Base-by-base conservation (phyloP, 352 stramenopile species). In the Peronosclerospora sorghi region DNA sequence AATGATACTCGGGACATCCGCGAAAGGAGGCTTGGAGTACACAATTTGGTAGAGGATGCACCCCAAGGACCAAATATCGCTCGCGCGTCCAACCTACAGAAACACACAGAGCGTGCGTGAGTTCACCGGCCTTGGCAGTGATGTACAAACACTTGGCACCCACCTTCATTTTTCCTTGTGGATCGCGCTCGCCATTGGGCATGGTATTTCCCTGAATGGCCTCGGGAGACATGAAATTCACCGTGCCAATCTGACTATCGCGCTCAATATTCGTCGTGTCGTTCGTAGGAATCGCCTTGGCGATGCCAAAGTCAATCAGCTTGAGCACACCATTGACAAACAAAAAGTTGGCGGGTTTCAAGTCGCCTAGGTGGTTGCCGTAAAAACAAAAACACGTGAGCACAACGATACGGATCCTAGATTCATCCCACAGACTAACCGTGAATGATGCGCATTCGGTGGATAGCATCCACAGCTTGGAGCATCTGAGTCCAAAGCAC, bases 401-500 rank as follows among this genome's bases (percentile, higher is more conserved):
- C n/a, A n/a, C n/a, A n/a, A n/a, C n/a, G n/a, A n/a, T n/a, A n/a
- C n/a, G n/a, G n/a, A n/a, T n/a, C n/a, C n/a, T n/a, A n/a, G n/a
- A n/a, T n/a, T n/a, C n/a, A n/a, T 18, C 19, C 15, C 35, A 9
- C 27, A 29, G 1, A 41, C 35, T 29, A 8, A 73, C 74, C 73
- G 30, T 89, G 77, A 55, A 99, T 97, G 46, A 99, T 98, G 38
- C 94, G 68, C 45, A 95, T 75, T 50, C 93, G 76, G 55, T 98
- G 95, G 51, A 98, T 98, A 15, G 86, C 94, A 45, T 98, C 76
- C 1, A 98, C 95, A 14, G 94, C 95, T 62, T 94, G 83, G 8
- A 98, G 78, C 95, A 99, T 99, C 71, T 99, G 96, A 56, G 97
- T 95, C 95, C 95, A 99, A 28, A 95, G 95, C 1, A 98, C 73